phyloP scores from a whole-genome alignment of 495 filamentous ascomycete species.

The Penicillium dipodomyicola region DNA sequence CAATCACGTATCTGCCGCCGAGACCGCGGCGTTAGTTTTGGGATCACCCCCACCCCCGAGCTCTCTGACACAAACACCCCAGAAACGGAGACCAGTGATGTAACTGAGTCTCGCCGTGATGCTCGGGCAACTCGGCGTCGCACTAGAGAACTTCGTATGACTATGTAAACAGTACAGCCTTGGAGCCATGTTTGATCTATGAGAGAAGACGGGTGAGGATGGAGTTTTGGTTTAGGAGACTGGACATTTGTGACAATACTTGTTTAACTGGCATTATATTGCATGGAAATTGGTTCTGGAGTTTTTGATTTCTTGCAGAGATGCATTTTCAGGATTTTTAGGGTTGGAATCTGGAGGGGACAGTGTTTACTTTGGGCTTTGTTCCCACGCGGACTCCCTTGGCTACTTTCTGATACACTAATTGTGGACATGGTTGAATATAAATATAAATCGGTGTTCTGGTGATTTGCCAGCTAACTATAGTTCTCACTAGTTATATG shows the following conservation, averaged over 20 bases:
- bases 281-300: constrained; percentile 5
- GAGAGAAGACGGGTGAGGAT: neutral
- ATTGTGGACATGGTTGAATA: neutral
- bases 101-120: constrained; percentile 31
- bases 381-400: neutral
- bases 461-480: neutral
- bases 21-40: constrained; percentile 43
- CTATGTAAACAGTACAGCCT: constrained; percentile 33
- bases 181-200: constrained; percentile 1
- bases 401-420: neutral
- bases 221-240: constrained; percentile 15
- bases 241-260: constrained; percentile 2
- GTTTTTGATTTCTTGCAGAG: constrained; percentile 5
- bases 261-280: neutral
- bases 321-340: constrained; percentile 13
- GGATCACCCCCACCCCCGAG: constrained; percentile 37
- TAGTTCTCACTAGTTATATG: neutral
- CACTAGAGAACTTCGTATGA: constrained; percentile 39
- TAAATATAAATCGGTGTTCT: neutral
- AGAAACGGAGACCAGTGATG: constrained; percentile 40
- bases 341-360: neutral
- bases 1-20: constrained; percentile 56
- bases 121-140: constrained; percentile 39
- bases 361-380: constrained; percentile 1
- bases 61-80: constrained; percentile 37